Conservation (phyloP, 768 basidiomycete species). For the Rhizopogon vesiculosus region DNA sequence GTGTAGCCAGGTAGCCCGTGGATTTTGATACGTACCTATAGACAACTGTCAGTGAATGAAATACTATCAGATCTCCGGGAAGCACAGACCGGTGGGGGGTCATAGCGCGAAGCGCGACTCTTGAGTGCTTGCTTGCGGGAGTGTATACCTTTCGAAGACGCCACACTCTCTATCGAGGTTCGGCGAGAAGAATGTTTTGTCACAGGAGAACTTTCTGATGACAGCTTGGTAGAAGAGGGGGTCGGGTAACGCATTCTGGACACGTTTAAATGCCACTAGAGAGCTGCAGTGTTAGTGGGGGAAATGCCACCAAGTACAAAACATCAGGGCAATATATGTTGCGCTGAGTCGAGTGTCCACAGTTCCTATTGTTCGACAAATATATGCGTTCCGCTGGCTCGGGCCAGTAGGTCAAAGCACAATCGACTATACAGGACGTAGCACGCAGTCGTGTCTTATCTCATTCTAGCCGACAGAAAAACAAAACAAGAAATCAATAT, state of each 20-base stretch:
- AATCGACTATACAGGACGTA: too few species aligned
- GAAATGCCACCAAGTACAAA: too few species aligned
- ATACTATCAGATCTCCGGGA: background rate
- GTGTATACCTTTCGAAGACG: slow-evolving; percentile 3
- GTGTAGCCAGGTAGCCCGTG: slow-evolving; percentile 6
- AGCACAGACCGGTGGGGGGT: background rate
- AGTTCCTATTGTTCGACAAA: too few species aligned
- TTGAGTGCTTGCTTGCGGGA: slow-evolving; percentile 10
- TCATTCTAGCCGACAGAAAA: too few species aligned
- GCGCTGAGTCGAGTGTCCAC: too few species aligned
- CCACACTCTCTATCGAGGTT: background rate
- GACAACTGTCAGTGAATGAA: slow-evolving; percentile 1
- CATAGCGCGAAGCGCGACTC: background rate
- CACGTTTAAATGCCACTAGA: too few species aligned
- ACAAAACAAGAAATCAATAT: background rate
- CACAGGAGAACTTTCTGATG: slow-evolving; percentile 1
- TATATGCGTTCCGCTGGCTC: too few species aligned
- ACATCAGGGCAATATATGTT: too few species aligned
- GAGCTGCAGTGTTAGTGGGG: too few species aligned
- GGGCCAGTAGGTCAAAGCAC: too few species aligned
- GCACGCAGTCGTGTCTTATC: too few species aligned
- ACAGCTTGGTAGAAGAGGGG: slow-evolving; percentile 3
- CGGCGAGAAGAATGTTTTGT: slow-evolving; percentile 11
- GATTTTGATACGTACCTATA: slow-evolving; percentile 12
- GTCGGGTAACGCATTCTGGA: slow-evolving; percentile 3